Evolutionary conservation across 805 yeast species (phyloP).

Genomic region (Ogataea ramenticola): DNA sequence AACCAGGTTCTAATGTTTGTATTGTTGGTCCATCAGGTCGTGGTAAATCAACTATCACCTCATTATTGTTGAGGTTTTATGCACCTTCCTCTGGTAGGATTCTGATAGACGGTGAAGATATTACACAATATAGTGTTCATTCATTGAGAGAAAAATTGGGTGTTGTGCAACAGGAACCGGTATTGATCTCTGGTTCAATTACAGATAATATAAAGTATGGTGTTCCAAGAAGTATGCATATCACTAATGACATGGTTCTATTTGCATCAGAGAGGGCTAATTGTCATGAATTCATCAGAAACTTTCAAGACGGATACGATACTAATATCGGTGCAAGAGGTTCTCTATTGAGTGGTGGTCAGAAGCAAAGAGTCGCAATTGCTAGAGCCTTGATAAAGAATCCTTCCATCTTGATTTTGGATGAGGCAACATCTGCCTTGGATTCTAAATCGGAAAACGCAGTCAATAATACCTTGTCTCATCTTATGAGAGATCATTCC

Average conservation of each 20-base stretch:
- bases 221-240: slow-evolving; percentile 34
- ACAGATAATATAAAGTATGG: slow-evolving; percentile 86
- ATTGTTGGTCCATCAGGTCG: slow-evolving; percentile 95
- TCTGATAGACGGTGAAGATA: slow-evolving; percentile 57
- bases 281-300: slow-evolving; percentile 58
- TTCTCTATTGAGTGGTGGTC: slow-evolving; percentile 58
- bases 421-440: slow-evolving; percentile 88
- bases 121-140: slow-evolving; percentile 66
- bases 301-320: slow-evolving; percentile 75
- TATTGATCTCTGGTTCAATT: slow-evolving; percentile 79
- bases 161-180: slow-evolving; percentile 89
- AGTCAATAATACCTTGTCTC: slow-evolving; percentile 65
- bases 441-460: slow-evolving; percentile 84
- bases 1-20: slow-evolving; percentile 83
- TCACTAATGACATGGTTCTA: slow-evolving; percentile 52
- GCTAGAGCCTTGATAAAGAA: slow-evolving; percentile 66
- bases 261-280: slow-evolving; percentile 69
- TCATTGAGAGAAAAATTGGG: slow-evolving; percentile 71
- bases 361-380: slow-evolving; percentile 69
- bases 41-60: slow-evolving; percentile 87
- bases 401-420: slow-evolving; percentile 57
- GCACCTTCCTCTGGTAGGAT: slow-evolving; percentile 70
- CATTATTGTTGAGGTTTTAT: slow-evolving; percentile 74
- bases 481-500: slow-evolving; percentile 47
- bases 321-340: slow-evolving; percentile 86